Evolutionary conservation across 179 eudicot species (phyloP), one percentile per base, ranked within the genome.

Genomic region (Beta corolliflora): DNA sequence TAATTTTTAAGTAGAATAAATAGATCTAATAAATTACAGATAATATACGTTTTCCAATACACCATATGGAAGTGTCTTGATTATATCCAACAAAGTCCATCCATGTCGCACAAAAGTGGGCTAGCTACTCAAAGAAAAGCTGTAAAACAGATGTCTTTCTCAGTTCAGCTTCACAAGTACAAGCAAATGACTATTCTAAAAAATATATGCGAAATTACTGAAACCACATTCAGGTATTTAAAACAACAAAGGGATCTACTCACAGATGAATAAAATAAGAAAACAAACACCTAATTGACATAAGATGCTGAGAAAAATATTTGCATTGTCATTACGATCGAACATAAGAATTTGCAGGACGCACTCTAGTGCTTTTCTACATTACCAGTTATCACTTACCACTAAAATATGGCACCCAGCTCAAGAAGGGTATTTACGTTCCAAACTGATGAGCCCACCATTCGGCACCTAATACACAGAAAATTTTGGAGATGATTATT

Each of bases 401-500:
- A 85, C 70, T 93, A 25, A 94, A 6, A 82, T 87, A 76, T 7
- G 99, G 99, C 83, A 97, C 81, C 99, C 98, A 94, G 81, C 86
- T 90, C 83, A 97, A 82, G 79, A 95, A 85, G 12, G 98, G 97
- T 70, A 97, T 66, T 73, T 93, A 90, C 84, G 83, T 81, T 65
- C 98, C 98, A 81, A 93, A 87, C 21, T 86, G 85, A 83, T 92
- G 97, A 81, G 89, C 94, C 99, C 99, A 97, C 97, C 98, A 97
- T 84, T 93, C 94, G 79, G 95, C 90, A 83, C 98, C 98, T 97
- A 85, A 79, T 63, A 84, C 79, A 67, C 66, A 79, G n/a, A 36
- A 79, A 50, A 59, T 36, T 29, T 81, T 15, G 64, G 25, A 44
- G 1, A 78, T 31, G 21, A 78, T 25, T 48, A 79, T 11, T 19